Conservation (phyloP, 257 asterid genomes). For the Galeopsis tetrahit region DNA sequence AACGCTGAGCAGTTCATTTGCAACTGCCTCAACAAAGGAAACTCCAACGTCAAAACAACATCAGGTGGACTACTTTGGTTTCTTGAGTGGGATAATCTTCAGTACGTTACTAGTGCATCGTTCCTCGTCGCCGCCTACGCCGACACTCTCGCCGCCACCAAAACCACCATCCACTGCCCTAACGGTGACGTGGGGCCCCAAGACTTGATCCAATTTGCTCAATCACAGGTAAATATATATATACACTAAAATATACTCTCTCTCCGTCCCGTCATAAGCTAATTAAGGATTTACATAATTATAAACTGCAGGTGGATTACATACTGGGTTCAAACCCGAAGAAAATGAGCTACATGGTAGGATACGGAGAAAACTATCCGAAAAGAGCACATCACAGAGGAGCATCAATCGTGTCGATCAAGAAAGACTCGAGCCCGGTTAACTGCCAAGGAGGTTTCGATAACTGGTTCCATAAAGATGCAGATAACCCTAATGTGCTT, state of each 20-base stretch:
- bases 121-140: slow-evolving; percentile 50
- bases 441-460: slow-evolving; percentile 50
- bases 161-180: slow-evolving; percentile 39
- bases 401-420: slow-evolving; percentile 65
- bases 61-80: slow-evolving; percentile 59
- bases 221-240: slow-evolving; percentile 41
- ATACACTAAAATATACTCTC: not conserved
- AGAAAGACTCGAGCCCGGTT: slow-evolving; percentile 35
- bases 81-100: slow-evolving; percentile 54
- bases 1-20: slow-evolving; percentile 56
- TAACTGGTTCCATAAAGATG: slow-evolving; percentile 47
- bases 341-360: slow-evolving; percentile 68
- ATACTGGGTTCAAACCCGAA: slow-evolving; percentile 61
- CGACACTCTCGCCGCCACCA: slow-evolving; percentile 34
- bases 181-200: slow-evolving; percentile 34
- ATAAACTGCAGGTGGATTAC: slow-evolving; percentile 44
- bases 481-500: slow-evolving; percentile 60
- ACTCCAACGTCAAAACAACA: slow-evolving; percentile 36
- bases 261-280: no score
- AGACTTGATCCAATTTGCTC: slow-evolving; percentile 39
- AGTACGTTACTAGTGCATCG: slow-evolving; percentile 55
- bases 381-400: slow-evolving; percentile 59
- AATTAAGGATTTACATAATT: no score
- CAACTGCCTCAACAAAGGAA: slow-evolving; percentile 56
- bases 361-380: slow-evolving; percentile 64